Evolutionary conservation across 176 grass and related monocot genomes (phyloP), one percentile per base, ranked within the genome.

Genomic region (Areca catechu): DNA sequence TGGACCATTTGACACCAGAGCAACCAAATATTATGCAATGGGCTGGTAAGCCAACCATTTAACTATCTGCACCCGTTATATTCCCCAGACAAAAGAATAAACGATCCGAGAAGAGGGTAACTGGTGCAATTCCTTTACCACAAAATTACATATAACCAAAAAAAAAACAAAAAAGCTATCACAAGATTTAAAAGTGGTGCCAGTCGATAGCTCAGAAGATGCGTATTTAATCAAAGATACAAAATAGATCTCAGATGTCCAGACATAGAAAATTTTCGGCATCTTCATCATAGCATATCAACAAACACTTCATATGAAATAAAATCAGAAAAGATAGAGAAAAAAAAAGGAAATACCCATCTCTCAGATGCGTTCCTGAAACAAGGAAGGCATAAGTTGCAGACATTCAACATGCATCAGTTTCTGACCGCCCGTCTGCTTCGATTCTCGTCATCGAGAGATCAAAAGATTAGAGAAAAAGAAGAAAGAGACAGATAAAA

Each of bases 361-460:
- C 67, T 77, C 88, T 89, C 84, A 70, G 88, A 71, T 63, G 82
- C 79, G 57, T 58, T 48, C 66, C 63, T 23, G 20, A 54, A 50
- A 43, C 34, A 43, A 50, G 75, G 75, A 70, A 72, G 71, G 58
- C 79, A 69, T 43, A 75, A 61, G 49, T 49, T 70, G 81, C 94
- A 98, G 88, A 98, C 88, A 76, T 64, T 98, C 94, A 98, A 98
- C 94, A 89, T 34, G 88, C 88, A 98, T 93, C 94, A 98, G 84
- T 66, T 85, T 98, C 94, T 78, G 93, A 98, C 93, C 93, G 93
- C 88, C 93, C 88, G 93, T 98, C 93, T 92, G 93, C 88, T 89
- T 80, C 16, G 4, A 51, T 51, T 79, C 70, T 89, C 84, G 24
- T 92, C 93, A 89, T 75, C 34, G 93, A 85, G 87, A 19, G 59